Evolutionary conservation across 768 basidiomycete species (phyloP).

Genomic region (Lactarius quietus): DNA sequence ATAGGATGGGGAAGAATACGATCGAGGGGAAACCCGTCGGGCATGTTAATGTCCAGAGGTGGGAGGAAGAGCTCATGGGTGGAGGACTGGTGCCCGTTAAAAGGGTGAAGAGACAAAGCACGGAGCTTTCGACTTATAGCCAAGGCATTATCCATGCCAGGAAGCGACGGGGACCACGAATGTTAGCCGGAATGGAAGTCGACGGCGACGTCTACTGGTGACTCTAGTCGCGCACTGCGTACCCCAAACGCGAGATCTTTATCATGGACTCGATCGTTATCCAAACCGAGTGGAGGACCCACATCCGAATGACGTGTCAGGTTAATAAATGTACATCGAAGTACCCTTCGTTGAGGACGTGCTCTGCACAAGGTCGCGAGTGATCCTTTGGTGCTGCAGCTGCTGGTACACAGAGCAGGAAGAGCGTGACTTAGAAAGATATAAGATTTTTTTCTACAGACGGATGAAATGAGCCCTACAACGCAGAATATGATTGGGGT

Average conservation of each 20-base stretch:
- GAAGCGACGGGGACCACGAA: neutral
- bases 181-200: constrained; percentile 8
- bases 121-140: neutral
- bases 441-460: too few relatives aligned
- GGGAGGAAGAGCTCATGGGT: neutral
- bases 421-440: constrained; percentile 4
- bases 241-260: too few relatives aligned
- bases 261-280: neutral
- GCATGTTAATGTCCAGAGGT: constrained; percentile 6
- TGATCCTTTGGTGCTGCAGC: constrained; percentile 1
- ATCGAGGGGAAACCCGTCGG: neutral
- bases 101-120: neutral
- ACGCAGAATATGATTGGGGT: constrained; percentile 13
- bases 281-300: too few relatives aligned
- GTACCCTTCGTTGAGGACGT: too few relatives aligned
- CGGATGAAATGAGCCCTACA: neutral
- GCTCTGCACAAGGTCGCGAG: too few relatives aligned
- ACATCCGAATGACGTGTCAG: too few relatives aligned
- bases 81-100: neutral
- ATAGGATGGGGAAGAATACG: neutral
- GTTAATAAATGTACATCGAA: too few relatives aligned
- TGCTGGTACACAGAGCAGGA: constrained; percentile 13
- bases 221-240: too few relatives aligned
- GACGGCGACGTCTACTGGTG: too few relatives aligned
- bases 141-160: neutral